These are phyloP conservation scores for Pseudocercospora fuligena DNA, from an alignment of 2,329 filamentous ascomycete species.

Conservation along the genomic window DNA sequence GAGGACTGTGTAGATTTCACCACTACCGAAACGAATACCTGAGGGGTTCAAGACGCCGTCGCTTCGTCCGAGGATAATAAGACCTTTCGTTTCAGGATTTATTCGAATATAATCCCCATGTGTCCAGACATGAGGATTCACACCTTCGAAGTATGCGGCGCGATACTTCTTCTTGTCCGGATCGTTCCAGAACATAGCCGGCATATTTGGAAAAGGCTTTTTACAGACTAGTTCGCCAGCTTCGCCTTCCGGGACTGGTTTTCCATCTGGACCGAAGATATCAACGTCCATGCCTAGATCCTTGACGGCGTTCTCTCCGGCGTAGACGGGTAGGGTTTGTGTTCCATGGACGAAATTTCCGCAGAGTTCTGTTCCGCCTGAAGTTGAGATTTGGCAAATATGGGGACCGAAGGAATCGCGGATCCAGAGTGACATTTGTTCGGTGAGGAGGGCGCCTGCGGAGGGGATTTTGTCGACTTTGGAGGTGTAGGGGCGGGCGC, in stretches of 20 bases:
- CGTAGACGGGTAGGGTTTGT: constrained; percentile 67
- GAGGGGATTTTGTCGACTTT: constrained; percentile 16
- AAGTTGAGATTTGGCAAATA: constrained; percentile 53
- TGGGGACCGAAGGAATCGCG: constrained; percentile 6
- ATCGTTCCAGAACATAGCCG: constrained; percentile 54
- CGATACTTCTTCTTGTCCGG: constrained; percentile 43
- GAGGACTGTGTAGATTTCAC: constrained; percentile 76
- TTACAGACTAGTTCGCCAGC: constrained; percentile 74
- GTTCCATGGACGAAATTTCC: constrained; percentile 67
- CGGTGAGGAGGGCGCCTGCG: constrained; percentile 12
- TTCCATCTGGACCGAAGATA: constrained; percentile 61
- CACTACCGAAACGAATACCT: constrained; percentile 75
- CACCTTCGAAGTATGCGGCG: constrained; percentile 49
- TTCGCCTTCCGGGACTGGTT: constrained; percentile 63
- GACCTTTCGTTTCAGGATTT: constrained; percentile 66
- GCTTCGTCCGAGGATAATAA: background rate
- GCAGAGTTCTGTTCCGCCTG: constrained; percentile 76
- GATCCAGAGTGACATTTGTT: constrained; percentile 11
- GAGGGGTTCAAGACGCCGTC: constrained; percentile 40
- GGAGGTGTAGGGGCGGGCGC: constrained; percentile 7
- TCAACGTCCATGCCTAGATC: constrained; percentile 58
- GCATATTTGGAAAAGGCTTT: constrained; percentile 73
- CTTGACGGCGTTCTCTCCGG: constrained; percentile 59
- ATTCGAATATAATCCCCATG: constrained; percentile 77
- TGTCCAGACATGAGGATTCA: constrained; percentile 67